Conservation (phyloP, 2,329 filamentous ascomycete genomes). For the Pyrenophora tritici-repentis region DNA sequence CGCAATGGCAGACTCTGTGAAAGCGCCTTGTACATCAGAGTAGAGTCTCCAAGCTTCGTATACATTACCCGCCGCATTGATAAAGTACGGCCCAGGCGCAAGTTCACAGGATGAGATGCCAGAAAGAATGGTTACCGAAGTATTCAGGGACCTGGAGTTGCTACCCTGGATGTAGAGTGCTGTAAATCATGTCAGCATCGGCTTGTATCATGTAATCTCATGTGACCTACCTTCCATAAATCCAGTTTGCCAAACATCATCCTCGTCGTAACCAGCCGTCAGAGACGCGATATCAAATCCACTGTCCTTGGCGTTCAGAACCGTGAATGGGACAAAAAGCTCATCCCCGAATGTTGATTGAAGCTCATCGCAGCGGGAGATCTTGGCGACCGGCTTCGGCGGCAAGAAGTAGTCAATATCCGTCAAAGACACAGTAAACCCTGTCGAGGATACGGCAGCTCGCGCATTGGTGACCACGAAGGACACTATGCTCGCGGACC, state of each 20-base stretch:
- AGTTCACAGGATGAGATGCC: conserved; percentile 31
- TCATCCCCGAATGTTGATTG: conserved; percentile 24
- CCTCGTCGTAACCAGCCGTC: conserved; percentile 39
- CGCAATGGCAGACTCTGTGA: conserved; percentile 53
- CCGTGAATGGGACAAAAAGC: conserved; percentile 47
- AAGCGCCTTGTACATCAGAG: conserved; percentile 56
- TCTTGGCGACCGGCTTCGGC: conserved; percentile 41
- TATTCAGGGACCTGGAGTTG: conserved; percentile 30
- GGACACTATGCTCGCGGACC: conserved; percentile 7
- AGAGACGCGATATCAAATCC: conserved; percentile 1
- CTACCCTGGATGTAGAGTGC: conserved; percentile 29
- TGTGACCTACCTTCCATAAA: conserved; percentile 44
- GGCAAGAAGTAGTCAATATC: conserved; percentile 50
- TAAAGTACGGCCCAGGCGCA: conserved; percentile 57
- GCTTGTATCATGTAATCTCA: not conserved
- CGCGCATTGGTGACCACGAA: conserved; percentile 11
- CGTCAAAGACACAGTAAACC: conserved; percentile 49
- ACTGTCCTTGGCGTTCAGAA: conserved; percentile 34
- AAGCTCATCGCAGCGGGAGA: conserved; percentile 32
- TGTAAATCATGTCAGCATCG: conserved; percentile 33
- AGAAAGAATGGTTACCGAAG: conserved; percentile 21
- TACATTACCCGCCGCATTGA: conserved; percentile 52
- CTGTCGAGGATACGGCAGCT: conserved; percentile 41
- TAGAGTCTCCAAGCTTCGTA: conserved; percentile 58
- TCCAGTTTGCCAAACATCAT: conserved; percentile 51